Base-by-base conservation (phyloP, 495 filamentous ascomycete genomes). In the Xylaria bambusicola region DNA sequence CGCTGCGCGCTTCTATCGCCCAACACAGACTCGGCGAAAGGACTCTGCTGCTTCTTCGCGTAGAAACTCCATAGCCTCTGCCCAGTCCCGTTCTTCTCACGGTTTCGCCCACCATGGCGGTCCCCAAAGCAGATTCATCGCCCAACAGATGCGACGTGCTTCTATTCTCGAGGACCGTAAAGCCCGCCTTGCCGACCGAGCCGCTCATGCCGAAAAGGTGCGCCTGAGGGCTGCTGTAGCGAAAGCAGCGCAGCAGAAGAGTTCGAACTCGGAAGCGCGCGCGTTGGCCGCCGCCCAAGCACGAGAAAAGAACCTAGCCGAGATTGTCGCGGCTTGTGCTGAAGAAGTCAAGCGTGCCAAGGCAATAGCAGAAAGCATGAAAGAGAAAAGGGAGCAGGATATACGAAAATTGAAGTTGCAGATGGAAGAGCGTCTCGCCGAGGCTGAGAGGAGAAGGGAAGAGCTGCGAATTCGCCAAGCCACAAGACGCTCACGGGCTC, bases 131-230 rank as follows among this genome's bases (percentile, higher is more conserved):
- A 90, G 90, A 65, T 83, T 93, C 72, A 79, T 96, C 54, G 92
- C 91, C 31, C 92, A 96, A 67, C 91, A 97, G 67, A 82, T 97
- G 36, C 91, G 93, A 29, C 90, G 93, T 46, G 88, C 90, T 7
- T 93, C 91, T 23, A 96, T 98, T 53, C 82, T 98, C 56, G 93
- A 98, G 72, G 90, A 84, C 66, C 90, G 94, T 40, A 97, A 96
- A 71, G 94, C 92, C 6, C 86, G 93, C 46, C 83, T 98, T 24
- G 94, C 95, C 52, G 94, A 96, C 71, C 85, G 93, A 42, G 95
- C 93, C 10, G 90, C 91, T 42, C 92, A 98, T 76, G 94, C 92
- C 47, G 94, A 98, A 71, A 93, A 96, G 76, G 94, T 98, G n/a
- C 90, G 94, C 56, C 77, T 94, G 53, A 88, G 89, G 54, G 94